Base-by-base conservation (phyloP, 257 asterid species). In the Prunella vulgaris region DNA sequence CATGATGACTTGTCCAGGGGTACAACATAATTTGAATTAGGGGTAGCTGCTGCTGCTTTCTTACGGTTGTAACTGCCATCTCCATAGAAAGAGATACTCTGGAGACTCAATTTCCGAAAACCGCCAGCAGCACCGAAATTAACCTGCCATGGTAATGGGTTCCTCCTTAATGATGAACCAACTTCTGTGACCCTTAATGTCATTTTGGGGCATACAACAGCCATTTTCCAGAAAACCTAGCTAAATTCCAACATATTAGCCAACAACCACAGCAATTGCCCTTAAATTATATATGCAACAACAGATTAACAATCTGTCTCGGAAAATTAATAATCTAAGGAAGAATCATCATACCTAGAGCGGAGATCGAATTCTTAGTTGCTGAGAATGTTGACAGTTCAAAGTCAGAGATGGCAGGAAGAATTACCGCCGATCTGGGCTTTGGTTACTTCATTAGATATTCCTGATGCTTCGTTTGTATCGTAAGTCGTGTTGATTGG, bases 21-120 rank as follows among this genome's bases (percentile, higher is more conserved):
- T n/a, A 92, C 98, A 69, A 92, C 93, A 64, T 92, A 92, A 73
- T 90, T 92, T 12, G 95, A 82, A 74, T 76, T 87, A 27, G 98
- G 87, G 4, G 88, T 80, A 10, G 91, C 74, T 48, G 84, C 80
- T 88, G 91, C 74, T 40, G 84, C 80, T 88, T 85, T 82, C 88
- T 81, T 83, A 51, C 66, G 75, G 40, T 74, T 78, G 66, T 74
- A 63, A 62, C 61, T 67, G 35, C 80, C 82, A 64, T 71, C 87
- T 18, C 83, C 83, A 40, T 84, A 56, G 44, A 85, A 69, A 0
- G 90, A 84, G 9, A 51, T 74, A 53, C 77, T n/a, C n/a, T n/a
- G n/a, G n/a, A n/a, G n/a, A n/a, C n/a, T 80, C 76, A 70, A 51
- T 10, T 48, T 40, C 61, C 3, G 35, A 24, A 12, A n/a, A n/a